A percentile compares a stretch with the other conserved stretches of the same genome.
phyloP scores from a whole-genome alignment of 78 protist species.

The Speleostelium caveatum region DNA sequence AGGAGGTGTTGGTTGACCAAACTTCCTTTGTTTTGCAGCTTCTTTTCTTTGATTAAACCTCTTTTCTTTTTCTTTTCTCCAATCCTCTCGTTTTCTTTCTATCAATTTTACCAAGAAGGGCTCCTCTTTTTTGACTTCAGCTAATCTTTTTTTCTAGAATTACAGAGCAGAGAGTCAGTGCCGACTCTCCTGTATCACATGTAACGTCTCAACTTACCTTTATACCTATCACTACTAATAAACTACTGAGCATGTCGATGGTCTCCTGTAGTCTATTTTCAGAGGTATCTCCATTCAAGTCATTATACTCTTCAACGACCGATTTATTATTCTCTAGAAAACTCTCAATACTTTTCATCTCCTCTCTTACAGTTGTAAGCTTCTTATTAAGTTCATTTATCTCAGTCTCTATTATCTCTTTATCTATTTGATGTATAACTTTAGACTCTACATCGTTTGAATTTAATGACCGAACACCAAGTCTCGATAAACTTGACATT shows the following conservation, averaged over 20 bases:
- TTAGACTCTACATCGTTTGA: slow-evolving; percentile 33
- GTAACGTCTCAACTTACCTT: background rate
- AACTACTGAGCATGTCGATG: slow-evolving; percentile 2
- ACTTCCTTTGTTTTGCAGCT: background rate
- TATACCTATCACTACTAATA: background rate
- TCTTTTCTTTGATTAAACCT: background rate
- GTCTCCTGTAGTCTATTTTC: background rate
- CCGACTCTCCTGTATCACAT: background rate
- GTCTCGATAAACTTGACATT: background rate
- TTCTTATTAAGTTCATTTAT: slow-evolving; percentile 15
- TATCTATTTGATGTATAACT: slow-evolving; percentile 40
- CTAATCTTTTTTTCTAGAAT: slow-evolving; percentile 15
- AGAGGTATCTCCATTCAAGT: background rate
- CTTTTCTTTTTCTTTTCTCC: slow-evolving; percentile 8
- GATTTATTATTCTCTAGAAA: slow-evolving; percentile 28
- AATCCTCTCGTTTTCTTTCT: background rate
- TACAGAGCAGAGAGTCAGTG: background rate
- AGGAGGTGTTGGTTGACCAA: background rate
- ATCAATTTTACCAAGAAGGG: background rate
- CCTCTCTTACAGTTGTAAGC: background rate
- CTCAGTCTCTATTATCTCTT: background rate
- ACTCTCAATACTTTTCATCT: background rate
- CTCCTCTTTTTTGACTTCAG: slow-evolving; percentile 2
- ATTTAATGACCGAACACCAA: slow-evolving; percentile 33
- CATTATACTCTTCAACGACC: too few relatives aligned